Evolutionary conservation across 805 yeast species (phyloP).

Genomic region (Ogataea methylovora): DNA sequence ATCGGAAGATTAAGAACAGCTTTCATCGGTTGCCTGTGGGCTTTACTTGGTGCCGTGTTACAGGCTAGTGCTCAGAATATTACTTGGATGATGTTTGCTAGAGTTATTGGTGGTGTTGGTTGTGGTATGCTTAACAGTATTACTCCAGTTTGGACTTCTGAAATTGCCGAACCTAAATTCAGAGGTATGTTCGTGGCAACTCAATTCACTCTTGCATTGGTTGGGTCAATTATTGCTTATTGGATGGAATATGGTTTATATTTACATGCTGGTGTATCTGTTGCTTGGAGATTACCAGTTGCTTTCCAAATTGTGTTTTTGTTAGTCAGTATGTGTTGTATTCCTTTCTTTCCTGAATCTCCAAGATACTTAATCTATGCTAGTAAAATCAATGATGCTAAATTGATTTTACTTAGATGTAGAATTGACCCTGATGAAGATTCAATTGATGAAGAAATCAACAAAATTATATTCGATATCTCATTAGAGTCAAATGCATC

Average conservation of each 20-base stretch:
- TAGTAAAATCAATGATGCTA: slow-evolving; percentile 45
- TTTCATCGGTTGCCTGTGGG: slow-evolving; percentile 1
- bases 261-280: slow-evolving; percentile 21
- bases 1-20: slow-evolving; percentile 33
- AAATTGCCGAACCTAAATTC: slow-evolving; percentile 24
- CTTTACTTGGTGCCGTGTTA: slow-evolving; percentile 15
- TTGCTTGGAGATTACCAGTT: slow-evolving; percentile 27
- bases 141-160: slow-evolving; percentile 30
- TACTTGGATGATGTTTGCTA: slow-evolving; percentile 23
- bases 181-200: slow-evolving; percentile 27
- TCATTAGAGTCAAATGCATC: not conserved
- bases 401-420: slow-evolving; percentile 18
- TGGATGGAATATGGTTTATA: slow-evolving; percentile 31
- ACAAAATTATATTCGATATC: slow-evolving; percentile 2
- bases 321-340: slow-evolving; percentile 8
- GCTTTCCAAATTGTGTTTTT: slow-evolving; percentile 22
- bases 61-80: slow-evolving; percentile 13
- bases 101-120: slow-evolving; percentile 28
- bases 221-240: slow-evolving; percentile 25
- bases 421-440: not conserved
- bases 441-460: slow-evolving; percentile 3
- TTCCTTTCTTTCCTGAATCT: slow-evolving; percentile 30
- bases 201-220: slow-evolving; percentile 22
- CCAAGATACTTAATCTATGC: slow-evolving; percentile 35
- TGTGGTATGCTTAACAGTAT: slow-evolving; percentile 29